Conservation (phyloP, 768 basidiomycete species). For the Boletus sensibilis region DNA sequence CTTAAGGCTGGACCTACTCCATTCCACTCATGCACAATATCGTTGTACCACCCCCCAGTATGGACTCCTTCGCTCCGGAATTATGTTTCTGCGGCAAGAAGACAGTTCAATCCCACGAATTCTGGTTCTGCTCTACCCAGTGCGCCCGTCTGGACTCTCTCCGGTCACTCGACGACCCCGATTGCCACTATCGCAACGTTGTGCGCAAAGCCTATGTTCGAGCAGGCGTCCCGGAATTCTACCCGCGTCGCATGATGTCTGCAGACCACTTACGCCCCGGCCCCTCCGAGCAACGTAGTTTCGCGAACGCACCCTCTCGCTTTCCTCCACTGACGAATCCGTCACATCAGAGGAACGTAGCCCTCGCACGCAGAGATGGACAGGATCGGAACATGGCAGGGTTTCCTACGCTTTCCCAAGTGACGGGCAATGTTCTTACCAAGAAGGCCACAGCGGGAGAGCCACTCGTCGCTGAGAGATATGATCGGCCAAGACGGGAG, state of each 20-base stretch:
- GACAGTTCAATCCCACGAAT: conserved; percentile 27
- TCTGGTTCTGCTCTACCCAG: conserved; percentile 27
- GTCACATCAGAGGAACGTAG: not conserved
- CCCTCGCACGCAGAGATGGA: not conserved
- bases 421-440: conserved; percentile 11
- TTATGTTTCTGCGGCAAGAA: conserved; percentile 27
- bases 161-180: conserved; percentile 19
- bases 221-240: not conserved
- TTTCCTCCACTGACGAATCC: not conserved
- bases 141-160: conserved; percentile 32
- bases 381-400: not conserved
- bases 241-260: conserved; percentile 14
- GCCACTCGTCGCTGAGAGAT: not conserved
- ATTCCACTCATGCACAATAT: conserved; percentile 1
- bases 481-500: conserved; percentile 2
- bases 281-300: not conserved
- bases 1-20: not conserved
- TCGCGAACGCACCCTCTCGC: not conserved
- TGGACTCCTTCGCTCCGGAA: conserved; percentile 14
- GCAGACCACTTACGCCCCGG: not conserved
- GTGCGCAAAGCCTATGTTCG: conserved; percentile 16
- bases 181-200: conserved; percentile 28
- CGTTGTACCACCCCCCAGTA: conserved; percentile 4
- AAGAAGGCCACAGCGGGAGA: conserved; percentile 4
- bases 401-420: conserved; percentile 21